Evolutionary conservation across 192 early-diverging fungal genomes (phyloP).

Genomic region (Umbelopsis sp.): DNA sequence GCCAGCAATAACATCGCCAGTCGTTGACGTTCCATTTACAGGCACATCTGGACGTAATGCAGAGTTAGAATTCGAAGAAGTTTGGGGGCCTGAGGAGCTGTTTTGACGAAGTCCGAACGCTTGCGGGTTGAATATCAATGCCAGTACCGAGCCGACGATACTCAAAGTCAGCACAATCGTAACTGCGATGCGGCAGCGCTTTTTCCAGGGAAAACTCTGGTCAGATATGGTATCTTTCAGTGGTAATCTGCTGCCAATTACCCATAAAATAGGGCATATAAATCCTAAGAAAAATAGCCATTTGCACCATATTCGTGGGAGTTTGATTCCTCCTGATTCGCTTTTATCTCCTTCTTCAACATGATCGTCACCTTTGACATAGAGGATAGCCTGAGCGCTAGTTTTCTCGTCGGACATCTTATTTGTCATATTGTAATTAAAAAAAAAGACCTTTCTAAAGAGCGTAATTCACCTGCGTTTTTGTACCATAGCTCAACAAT

Average conservation of each 20-base stretch:
- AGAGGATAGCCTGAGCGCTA: not conserved
- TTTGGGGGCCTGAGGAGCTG: slow-evolving; percentile 29
- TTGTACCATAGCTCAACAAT: not conserved
- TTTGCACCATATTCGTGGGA: not conserved
- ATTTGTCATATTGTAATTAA: too few species aligned
- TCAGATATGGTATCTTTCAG: not conserved
- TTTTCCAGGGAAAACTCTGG: slow-evolving; percentile 24
- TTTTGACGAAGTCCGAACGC: slow-evolving; percentile 29
- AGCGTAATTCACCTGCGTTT: not conserved
- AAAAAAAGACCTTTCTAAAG: too few species aligned
- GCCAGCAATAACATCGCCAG: slow-evolving; percentile 34
- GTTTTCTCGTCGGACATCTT: not conserved
- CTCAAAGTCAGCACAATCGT: slow-evolving; percentile 25
- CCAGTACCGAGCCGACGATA: slow-evolving; percentile 26
- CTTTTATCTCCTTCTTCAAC: not conserved
- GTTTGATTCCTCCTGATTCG: not conserved
- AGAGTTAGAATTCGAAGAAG: slow-evolving; percentile 22
- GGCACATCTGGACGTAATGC: slow-evolving; percentile 38
- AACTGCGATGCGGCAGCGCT: slow-evolving; percentile 34
- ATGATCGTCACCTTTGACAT: not conserved
- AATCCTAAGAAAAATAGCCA: slow-evolving; percentile 34
- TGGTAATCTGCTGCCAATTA: slow-evolving; percentile 30
- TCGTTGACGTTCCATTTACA: slow-evolving; percentile 28
- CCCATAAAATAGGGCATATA: slow-evolving; percentile 30
- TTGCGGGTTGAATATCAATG: slow-evolving; percentile 35